A percentile compares a stretch with the other conserved stretches of the same genome.
phyloP scores from a whole-genome alignment of 2,329 filamentous ascomycete genomes.

The Pseudogymnoascus sp. region DNA sequence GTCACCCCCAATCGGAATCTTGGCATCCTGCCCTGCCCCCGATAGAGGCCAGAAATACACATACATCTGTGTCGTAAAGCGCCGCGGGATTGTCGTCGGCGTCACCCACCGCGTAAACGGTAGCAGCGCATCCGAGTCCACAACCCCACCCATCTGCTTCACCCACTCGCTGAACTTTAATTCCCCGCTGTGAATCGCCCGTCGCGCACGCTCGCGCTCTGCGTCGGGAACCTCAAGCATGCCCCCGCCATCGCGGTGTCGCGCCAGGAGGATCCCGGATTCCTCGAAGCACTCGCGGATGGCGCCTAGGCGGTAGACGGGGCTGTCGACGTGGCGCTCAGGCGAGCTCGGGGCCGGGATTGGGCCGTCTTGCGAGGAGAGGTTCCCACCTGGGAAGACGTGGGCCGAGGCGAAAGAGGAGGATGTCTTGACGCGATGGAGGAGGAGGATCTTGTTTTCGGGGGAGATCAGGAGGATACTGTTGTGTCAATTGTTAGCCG shows the following conservation, averaged over 20 bases:
- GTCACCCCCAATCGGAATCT: conserved; percentile 17
- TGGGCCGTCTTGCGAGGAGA: conserved; percentile 68
- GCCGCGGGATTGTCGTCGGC: conserved; percentile 58
- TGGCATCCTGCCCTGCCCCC: conserved; percentile 16
- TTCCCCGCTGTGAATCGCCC: conserved; percentile 57
- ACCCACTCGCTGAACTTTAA: conserved; percentile 61
- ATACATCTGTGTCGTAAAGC: conserved; percentile 97
- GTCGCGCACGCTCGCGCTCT: conserved; percentile 57
- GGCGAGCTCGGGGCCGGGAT: conserved; percentile 39
- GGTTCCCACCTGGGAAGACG: conserved; percentile 88
- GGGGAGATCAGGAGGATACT: conserved; percentile 82
- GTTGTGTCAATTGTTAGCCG: conserved; percentile 1
- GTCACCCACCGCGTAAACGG: conserved; percentile 94
- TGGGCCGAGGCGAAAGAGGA: conserved; percentile 83
- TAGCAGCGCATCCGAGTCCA: conserved; percentile 59
- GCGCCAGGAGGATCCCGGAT: conserved; percentile 68
- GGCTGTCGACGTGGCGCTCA: conserved; percentile 59
- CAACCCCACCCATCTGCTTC: conserved; percentile 42
- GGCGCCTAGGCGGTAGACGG: conserved; percentile 70
- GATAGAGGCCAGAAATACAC: conserved; percentile 70
- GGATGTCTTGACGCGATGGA: conserved; percentile 77
- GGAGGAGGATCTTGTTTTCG: conserved; percentile 75
- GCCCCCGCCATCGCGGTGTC: conserved; percentile 36
- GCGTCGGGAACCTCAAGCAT: conserved; percentile 53
- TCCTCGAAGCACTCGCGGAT: conserved; percentile 93